These are phyloP conservation scores for Kurtzmaniella natalensis DNA, from an alignment of 1,139 yeast genomes.

Conservation along the genomic window DNA sequence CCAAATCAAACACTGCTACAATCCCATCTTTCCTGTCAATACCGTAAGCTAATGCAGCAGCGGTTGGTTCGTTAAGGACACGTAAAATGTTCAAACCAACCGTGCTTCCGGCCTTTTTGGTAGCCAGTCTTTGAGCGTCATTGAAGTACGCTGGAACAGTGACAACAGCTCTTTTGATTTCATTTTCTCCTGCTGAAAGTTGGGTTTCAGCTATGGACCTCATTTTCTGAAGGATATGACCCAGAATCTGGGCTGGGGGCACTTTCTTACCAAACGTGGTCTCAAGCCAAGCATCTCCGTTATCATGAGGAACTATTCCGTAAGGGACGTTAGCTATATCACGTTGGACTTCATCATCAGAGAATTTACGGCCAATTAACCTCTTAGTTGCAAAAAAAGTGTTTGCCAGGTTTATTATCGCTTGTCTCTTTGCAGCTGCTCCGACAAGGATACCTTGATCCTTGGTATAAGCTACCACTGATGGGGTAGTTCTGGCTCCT, in stretches of 20 bases:
- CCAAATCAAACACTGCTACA: slow-evolving; percentile 75
- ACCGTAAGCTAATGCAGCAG: slow-evolving; percentile 80
- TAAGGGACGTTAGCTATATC: slow-evolving; percentile 57
- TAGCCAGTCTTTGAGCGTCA: slow-evolving; percentile 75
- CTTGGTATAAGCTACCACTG: slow-evolving; percentile 56
- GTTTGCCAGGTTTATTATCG: slow-evolving; percentile 58
- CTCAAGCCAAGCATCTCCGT: slow-evolving; percentile 62
- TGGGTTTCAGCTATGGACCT: slow-evolving; percentile 51
- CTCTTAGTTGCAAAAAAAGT: slow-evolving; percentile 75
- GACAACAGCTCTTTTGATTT: slow-evolving; percentile 58
- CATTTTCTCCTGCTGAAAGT: slow-evolving; percentile 26
- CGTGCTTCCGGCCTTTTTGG: slow-evolving; percentile 64
- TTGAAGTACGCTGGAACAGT: slow-evolving; percentile 81
- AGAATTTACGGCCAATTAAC: slow-evolving; percentile 62
- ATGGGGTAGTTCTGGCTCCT: slow-evolving; percentile 70
- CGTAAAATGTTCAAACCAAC: slow-evolving; percentile 65
- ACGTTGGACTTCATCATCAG: slow-evolving; percentile 60
- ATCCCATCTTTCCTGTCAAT: slow-evolving; percentile 38
- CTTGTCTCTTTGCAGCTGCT: slow-evolving; percentile 62
- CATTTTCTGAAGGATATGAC: slow-evolving; percentile 50
- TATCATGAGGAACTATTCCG: slow-evolving; percentile 44
- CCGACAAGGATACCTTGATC: slow-evolving; percentile 46
- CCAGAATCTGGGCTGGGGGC: slow-evolving; percentile 58
- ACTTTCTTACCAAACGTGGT: slow-evolving; percentile 32
- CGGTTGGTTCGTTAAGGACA: slow-evolving; percentile 77